Evolutionary conservation across 352 stramenopile species (phyloP), one percentile per base, ranked within the genome.

Genomic region (Pythium insidiosum): DNA sequence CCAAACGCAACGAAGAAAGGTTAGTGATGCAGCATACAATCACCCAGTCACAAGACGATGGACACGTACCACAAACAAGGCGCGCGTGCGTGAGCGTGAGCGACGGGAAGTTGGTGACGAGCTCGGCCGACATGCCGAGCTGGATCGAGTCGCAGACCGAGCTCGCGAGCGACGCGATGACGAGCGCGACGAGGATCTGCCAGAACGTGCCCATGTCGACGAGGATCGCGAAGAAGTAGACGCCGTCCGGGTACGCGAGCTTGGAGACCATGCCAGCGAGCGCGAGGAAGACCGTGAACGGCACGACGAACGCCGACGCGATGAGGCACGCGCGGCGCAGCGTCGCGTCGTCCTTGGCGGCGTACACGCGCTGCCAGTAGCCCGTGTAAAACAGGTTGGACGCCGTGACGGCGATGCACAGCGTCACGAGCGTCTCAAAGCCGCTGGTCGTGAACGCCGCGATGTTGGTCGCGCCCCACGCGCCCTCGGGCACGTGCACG

Each of bases 351-450:
- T 81, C 68, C 6, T 77, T 69, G 9, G 68, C 73, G 0, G 69
- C 52, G 50, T 77, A 88, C 37, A 86, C 75, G 33, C 77, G 73
- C 54, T 87, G 77, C 77, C 77, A 89, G 44, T 78, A 89, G 43
- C 72, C 77, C 42, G 77, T 87, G 58, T 86, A 84, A 56, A 89
- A 89, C 13, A 89, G 48, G 38, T 81, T 87, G 13, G 73, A 68
- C 12, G 73, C 61, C 9, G 61, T 68, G 4, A 87, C 52, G 13
- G 77, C 76, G 42, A 89, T 84, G 10, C 67, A 60, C 5, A 89
- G 61, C 30, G 77, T 89, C 38, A 89, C 66, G 2, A 89, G 51
- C 15, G 73, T 70, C 56, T 89, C 73, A 38, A 89, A 89, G 31
- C 77, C 77, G 3, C 23, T 38, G 11, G 45, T 60, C 1, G 73